These are phyloP conservation scores for Zopfochytrium polystomum DNA, from an alignment of 371 early-diverging fungal genomes.

Conservation along the genomic window DNA sequence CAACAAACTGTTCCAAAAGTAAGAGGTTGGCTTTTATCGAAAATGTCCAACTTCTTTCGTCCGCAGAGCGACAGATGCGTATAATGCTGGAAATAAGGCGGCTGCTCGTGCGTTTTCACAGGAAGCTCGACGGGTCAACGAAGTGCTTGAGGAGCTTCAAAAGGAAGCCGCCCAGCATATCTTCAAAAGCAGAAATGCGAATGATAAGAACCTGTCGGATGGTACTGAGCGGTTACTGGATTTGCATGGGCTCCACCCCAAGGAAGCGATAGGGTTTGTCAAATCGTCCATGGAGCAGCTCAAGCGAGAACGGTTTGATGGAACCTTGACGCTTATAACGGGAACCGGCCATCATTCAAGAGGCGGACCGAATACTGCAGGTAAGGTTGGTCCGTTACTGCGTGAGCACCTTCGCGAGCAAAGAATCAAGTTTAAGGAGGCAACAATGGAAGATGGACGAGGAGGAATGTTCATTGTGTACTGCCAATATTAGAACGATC, in stretches of 20 bases:
- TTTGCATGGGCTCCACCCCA: slow-evolving; percentile 47
- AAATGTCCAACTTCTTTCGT: not conserved
- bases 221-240: slow-evolving; percentile 34
- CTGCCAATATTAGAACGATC: not conserved
- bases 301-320: slow-evolving; percentile 24
- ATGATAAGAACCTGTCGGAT: not conserved
- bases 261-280: slow-evolving; percentile 38
- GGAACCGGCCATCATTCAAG: slow-evolving; percentile 50
- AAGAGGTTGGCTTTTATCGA: too few relatives aligned
- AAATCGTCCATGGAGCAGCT: slow-evolving; percentile 24
- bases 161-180: slow-evolving; percentile 32
- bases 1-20: slow-evolving; percentile 46
- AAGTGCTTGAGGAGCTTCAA: slow-evolving; percentile 35
- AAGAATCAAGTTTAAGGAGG: slow-evolving; percentile 12
- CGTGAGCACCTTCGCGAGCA: slow-evolving; percentile 23
- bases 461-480: slow-evolving; percentile 23
- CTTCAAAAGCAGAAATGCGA: slow-evolving; percentile 33
- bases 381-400: slow-evolving; percentile 41
- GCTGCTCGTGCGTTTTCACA: slow-evolving; percentile 43
- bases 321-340: slow-evolving; percentile 38
- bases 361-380: slow-evolving; percentile 19
- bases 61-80: slow-evolving; percentile 45
- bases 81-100: slow-evolving; percentile 39
- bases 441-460: slow-evolving; percentile 22
- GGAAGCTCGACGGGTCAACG: slow-evolving; percentile 37